A percentile compares a stretch with the other conserved stretches of the same genome.
Evolutionary conservation across 1,139 yeast species (phyloP).

Genomic region (Protomyces pachydermus): DNA sequence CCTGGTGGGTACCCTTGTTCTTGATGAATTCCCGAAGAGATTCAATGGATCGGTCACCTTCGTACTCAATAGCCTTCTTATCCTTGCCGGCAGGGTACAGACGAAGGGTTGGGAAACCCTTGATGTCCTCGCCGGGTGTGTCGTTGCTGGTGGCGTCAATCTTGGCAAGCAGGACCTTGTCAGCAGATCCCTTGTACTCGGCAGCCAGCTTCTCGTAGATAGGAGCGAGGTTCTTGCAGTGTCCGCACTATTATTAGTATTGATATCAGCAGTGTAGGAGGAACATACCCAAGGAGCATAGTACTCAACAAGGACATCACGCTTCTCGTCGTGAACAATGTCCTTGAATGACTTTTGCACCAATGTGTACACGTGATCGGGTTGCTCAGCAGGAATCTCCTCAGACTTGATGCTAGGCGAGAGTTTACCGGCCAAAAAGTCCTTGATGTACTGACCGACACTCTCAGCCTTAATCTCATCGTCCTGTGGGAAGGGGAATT

Average conservation of each 20-base stretch:
- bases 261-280: background rate
- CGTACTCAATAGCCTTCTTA: constrained; percentile 63
- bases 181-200: constrained; percentile 44
- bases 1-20: constrained; percentile 55
- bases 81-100: constrained; percentile 89
- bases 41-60: constrained; percentile 71
- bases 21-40: constrained; percentile 64
- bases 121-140: constrained; percentile 58
- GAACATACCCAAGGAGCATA: constrained; percentile 80
- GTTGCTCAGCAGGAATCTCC: constrained; percentile 72
- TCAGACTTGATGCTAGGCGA: constrained; percentile 79
- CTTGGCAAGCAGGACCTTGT: constrained; percentile 41
- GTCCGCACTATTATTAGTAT: constrained; percentile 58
- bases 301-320: constrained; percentile 87
- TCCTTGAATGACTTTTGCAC: constrained; percentile 63
- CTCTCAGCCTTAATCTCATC: constrained; percentile 45
- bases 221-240: constrained; percentile 94
- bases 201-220: constrained; percentile 46
- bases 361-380: constrained; percentile 64
- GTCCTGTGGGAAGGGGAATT: constrained; percentile 58
- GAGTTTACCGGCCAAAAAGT: constrained; percentile 59
- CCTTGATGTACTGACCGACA: constrained; percentile 58
- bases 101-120: constrained; percentile 90
- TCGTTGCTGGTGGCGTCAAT: constrained; percentile 51
- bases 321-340: constrained; percentile 58